Evolutionary conservation across 1,284 basidiomycete genomes (phyloP), one percentile per base, ranked within the genome.

Genomic region (Phylloporus gajari): DNA sequence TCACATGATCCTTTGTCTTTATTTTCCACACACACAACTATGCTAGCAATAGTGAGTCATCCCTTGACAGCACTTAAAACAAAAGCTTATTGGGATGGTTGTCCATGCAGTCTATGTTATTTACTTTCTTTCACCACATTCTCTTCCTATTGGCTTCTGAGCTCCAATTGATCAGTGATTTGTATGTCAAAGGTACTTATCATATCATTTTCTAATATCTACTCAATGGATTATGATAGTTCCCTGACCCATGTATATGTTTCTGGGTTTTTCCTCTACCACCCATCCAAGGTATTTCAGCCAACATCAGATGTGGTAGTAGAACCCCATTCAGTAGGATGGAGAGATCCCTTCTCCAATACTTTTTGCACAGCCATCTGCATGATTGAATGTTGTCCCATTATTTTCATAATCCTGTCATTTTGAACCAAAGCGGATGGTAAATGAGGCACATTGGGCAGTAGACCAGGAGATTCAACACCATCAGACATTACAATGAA

Each of bases 231-330:
- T 35, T 35, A 35, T 35, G 35, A 35, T 35, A 35, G 35, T 35
- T 35, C 35, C 35, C 35, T 35, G 35, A 35, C 35, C 8, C 35
- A 35, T 35, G 75, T 73, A 3, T 81, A 79, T 44, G 76, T 77
- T 46, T 35, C 64, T 9, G 80, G 79, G 25, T 83, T 76, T 51
- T 78, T 35, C 35, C 76, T 78, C 89, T 89, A 90, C 74, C 88
- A 89, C 30, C 74, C 72, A 66, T 79, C 65, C 83, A 90, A 79
- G 44, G 84, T 71, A 46, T 71, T 74, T 89, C 89, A 90, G 89
- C 87, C 3, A 84, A 83, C 72, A 88, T 76, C 35, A 88, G 88
- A 21, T 86, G 81, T 2, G 72, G 74, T 7, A 89, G 89, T 71
- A 82, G 77, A 58, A 81, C 78, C 60, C 83, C 76, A 70, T 85